These are phyloP conservation scores for Eucalyptus sp. DNA, from an alignment of 345 rosid species.

Conservation along the genomic window DNA sequence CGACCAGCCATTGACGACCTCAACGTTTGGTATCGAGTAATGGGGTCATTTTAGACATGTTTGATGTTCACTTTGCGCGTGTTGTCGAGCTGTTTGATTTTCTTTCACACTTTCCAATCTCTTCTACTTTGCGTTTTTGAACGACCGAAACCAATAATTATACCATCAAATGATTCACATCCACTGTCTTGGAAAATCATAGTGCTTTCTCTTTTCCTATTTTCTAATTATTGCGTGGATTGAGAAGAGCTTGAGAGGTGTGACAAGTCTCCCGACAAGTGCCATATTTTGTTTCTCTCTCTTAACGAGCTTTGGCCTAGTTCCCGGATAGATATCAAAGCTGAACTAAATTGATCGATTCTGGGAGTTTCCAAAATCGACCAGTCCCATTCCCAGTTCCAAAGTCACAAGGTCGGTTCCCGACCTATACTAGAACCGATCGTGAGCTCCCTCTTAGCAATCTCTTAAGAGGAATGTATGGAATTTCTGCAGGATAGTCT, in stretches of 20 bases:
- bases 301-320: neutral
- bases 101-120: neutral
- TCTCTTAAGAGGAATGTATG: neutral
- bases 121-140: neutral
- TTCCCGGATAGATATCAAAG: too few relatives aligned
- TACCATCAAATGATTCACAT: neutral
- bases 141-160: neutral
- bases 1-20: neutral
- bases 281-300: neutral
- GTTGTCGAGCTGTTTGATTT: neutral
- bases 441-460: neutral
- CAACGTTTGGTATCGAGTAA: neutral
- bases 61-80: neutral
- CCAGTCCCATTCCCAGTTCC: neutral
- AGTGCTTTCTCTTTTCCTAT: neutral
- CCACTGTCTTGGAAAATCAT: neutral
- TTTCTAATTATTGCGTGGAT: neutral
- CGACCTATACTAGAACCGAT: neutral
- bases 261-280: neutral
- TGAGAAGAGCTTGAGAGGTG: neutral
- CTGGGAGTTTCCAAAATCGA: fast-evolving
- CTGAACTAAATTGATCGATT: neutral
- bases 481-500: neutral
- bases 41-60: neutral
- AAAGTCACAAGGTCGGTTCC: neutral